phyloP scores from a whole-genome alignment of 164 flowering plant species.

The Stephania yunnanensis region DNA sequence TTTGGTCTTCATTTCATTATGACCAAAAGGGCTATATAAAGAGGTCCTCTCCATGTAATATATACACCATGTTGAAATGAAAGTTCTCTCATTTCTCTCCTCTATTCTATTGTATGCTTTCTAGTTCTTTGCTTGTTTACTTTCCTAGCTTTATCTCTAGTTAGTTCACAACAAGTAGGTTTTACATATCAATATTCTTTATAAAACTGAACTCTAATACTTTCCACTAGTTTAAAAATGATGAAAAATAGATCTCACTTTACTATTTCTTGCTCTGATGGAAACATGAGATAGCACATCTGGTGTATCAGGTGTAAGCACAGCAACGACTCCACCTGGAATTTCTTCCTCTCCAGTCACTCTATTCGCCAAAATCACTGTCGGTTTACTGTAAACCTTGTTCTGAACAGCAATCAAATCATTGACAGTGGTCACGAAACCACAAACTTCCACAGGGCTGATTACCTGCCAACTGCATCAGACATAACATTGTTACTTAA shows the following conservation, averaged over 20 bases:
- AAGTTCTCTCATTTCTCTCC: too few relatives aligned
- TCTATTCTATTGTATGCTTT: too few relatives aligned
- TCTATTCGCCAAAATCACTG: slow-evolving; percentile 25
- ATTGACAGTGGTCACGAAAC: slow-evolving; percentile 22
- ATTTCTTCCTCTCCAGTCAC: slow-evolving; percentile 32
- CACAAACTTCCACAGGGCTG: slow-evolving; percentile 29
- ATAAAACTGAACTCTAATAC: neutral
- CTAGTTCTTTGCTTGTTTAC: too few relatives aligned
- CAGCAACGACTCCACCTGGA: slow-evolving; percentile 33
- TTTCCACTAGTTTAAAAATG: neutral
- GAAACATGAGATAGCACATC: slow-evolving; percentile 33
- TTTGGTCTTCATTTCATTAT: too few relatives aligned
- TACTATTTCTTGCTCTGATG: slow-evolving; percentile 29
- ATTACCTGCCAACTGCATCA: slow-evolving; percentile 30
- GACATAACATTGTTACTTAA: neutral
- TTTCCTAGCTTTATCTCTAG: too few relatives aligned
- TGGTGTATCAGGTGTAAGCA: slow-evolving; percentile 30
- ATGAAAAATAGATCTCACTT: slow-evolving; percentile 14
- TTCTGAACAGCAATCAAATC: slow-evolving; percentile 23
- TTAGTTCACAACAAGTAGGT: neutral
- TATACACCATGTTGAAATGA: too few relatives aligned
- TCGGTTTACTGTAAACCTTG: slow-evolving; percentile 22
- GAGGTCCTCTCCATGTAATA: too few relatives aligned
- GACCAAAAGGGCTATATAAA: too few relatives aligned
- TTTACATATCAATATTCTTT: neutral